These are phyloP conservation scores for Fusarium begoniae DNA, from an alignment of 2,329 filamentous ascomycete genomes.

Conservation along the genomic window DNA sequence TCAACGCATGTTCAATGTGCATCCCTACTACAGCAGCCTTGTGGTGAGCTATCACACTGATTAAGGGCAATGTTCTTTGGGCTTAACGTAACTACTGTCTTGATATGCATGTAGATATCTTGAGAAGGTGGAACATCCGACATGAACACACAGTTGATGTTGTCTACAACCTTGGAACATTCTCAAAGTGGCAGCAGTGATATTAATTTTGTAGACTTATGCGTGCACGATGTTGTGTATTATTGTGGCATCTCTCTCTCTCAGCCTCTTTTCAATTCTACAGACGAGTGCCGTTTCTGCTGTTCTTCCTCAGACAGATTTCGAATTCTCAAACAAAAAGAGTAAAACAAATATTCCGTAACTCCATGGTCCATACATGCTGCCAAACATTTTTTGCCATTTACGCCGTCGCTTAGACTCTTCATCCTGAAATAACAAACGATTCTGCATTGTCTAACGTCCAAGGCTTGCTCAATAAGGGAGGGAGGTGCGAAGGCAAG, in stretches of 20 bases:
- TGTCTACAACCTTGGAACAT: accelerated
- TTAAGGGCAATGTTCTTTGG: background rate
- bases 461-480: accelerated
- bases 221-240: background rate
- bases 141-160: too few species aligned
- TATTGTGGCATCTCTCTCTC: background rate
- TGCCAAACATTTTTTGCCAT: too few species aligned
- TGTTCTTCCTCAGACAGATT: too few species aligned
- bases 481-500: background rate
- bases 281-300: background rate
- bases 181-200: background rate
- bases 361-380: background rate
- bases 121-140: background rate
- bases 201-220: too few species aligned
- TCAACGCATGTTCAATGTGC: accelerated
- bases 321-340: background rate
- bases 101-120: background rate
- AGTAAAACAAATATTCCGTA: background rate
- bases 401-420: background rate
- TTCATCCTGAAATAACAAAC: background rate
- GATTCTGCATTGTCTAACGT: background rate
- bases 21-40: background rate
- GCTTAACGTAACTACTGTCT: background rate
- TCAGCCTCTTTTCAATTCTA: background rate
- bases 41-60: background rate